A percentile compares a stretch with the other conserved stretches of the same genome.
phyloP scores from a whole-genome alignment of 768 basidiomycete genomes.

The Suillus cothurnatus region DNA sequence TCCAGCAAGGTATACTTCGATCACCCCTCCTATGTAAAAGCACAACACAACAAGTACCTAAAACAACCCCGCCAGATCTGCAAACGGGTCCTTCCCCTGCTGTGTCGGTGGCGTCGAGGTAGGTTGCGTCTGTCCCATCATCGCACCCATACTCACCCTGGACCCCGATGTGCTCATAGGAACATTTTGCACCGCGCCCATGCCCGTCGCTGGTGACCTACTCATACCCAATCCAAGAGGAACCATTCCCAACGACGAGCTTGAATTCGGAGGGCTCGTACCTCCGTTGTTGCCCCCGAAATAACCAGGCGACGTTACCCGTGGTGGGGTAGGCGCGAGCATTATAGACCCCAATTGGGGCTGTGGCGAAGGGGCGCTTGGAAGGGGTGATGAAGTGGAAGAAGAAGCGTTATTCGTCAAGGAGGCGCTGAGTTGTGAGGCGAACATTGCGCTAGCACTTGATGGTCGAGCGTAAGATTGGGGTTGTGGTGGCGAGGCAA shows the following conservation, averaged over 20 bases:
- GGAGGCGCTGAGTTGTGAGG: constrained; percentile 22
- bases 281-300: constrained; percentile 20
- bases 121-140: constrained; percentile 25
- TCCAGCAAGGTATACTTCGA: background rate
- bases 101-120: constrained; percentile 22
- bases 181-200: background rate
- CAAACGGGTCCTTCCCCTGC: constrained; percentile 79
- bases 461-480: background rate
- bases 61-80: constrained; percentile 79
- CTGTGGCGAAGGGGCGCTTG: constrained; percentile 17
- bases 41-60: constrained; percentile 31
- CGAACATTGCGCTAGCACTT: constrained; percentile 5
- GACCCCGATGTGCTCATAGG: background rate
- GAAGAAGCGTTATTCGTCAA: constrained; percentile 32
- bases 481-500: constrained; percentile 34
- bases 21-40: background rate
- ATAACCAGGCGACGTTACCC: constrained; percentile 25
- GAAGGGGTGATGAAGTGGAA: constrained; percentile 22
- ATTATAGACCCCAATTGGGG: constrained; percentile 42
- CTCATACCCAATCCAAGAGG: constrained; percentile 16
- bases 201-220: constrained; percentile 7
- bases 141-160: constrained; percentile 8
- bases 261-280: constrained; percentile 10
- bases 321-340: constrained; percentile 41
- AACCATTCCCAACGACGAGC: constrained; percentile 13